Conservation (phyloP, 805 yeast species). For the Candida tammaniensis region DNA sequence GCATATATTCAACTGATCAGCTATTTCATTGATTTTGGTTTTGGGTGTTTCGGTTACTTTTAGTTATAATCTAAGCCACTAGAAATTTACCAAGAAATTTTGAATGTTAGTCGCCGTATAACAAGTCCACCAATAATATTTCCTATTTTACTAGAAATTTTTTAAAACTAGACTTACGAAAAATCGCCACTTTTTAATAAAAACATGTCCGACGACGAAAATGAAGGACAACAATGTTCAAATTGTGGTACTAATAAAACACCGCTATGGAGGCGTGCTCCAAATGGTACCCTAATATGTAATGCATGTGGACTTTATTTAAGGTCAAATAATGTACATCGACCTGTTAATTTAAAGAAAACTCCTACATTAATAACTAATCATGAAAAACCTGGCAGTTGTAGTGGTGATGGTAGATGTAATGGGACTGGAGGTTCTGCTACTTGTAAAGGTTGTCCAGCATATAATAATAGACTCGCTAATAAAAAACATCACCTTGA, state of each 20-base stretch:
- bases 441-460: constrained; percentile 82
- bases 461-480: constrained; percentile 67
- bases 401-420: constrained; percentile 76
- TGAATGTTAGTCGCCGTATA: no score
- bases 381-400: constrained; percentile 50
- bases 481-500: constrained; percentile 8
- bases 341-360: constrained; percentile 65
- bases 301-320: constrained; percentile 61
- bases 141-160: no score
- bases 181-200: no score
- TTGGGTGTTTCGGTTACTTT: no score
- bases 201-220: constrained; percentile 4
- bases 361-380: constrained; percentile 49
- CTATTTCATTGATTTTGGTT: no score
- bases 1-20: no score
- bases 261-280: constrained; percentile 58
- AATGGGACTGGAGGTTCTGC: constrained; percentile 85
- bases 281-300: constrained; percentile 54
- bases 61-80: no score
- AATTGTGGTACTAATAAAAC: constrained; percentile 57
- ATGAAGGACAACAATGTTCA: constrained; percentile 47
- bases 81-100: no score
- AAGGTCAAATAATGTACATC: constrained; percentile 56
- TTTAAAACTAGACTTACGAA: no score
- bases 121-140: no score